Evolutionary conservation across 495 filamentous ascomycete genomes (phyloP).

Genomic region (Rhizodiscina lignyota): DNA sequence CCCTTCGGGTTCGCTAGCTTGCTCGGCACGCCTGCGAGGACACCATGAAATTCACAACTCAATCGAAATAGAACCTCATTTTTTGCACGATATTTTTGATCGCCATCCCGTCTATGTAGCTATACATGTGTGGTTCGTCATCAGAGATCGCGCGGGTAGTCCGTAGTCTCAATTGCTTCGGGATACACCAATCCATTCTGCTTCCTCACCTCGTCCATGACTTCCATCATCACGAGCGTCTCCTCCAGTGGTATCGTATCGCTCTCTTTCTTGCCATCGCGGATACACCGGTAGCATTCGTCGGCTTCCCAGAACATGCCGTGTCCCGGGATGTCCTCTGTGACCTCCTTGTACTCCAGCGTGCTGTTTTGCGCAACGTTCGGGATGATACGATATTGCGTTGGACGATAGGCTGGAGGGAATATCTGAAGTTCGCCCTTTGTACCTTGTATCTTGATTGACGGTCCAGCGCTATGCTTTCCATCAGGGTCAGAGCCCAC

Average conservation of each 20-base stretch:
- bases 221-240: constrained; percentile 82
- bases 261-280: constrained; percentile 71
- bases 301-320: constrained; percentile 97
- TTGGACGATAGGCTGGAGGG: constrained; percentile 56
- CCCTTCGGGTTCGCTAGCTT: no score
- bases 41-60: no score
- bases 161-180: constrained; percentile 60
- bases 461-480: constrained; percentile 41
- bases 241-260: constrained; percentile 58
- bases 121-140: no score
- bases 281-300: constrained; percentile 66
- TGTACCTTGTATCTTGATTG: constrained; percentile 70
- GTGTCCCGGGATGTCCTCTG: constrained; percentile 40
- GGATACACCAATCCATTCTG: constrained; percentile 69
- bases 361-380: constrained; percentile 29
- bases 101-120: no score
- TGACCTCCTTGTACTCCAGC: constrained; percentile 21
- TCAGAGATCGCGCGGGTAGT: constrained; percentile 43
- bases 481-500: constrained; percentile 47
- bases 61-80: no score
- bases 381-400: constrained; percentile 30
- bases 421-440: constrained; percentile 76
- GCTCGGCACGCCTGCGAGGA: no score
- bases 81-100: no score
- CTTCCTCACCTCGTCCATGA: constrained; percentile 76